A percentile compares a stretch with the other conserved stretches of the same genome.
Evolutionary conservation across 345 rosid genomes (phyloP).

Genomic region (Clausena lansium): DNA sequence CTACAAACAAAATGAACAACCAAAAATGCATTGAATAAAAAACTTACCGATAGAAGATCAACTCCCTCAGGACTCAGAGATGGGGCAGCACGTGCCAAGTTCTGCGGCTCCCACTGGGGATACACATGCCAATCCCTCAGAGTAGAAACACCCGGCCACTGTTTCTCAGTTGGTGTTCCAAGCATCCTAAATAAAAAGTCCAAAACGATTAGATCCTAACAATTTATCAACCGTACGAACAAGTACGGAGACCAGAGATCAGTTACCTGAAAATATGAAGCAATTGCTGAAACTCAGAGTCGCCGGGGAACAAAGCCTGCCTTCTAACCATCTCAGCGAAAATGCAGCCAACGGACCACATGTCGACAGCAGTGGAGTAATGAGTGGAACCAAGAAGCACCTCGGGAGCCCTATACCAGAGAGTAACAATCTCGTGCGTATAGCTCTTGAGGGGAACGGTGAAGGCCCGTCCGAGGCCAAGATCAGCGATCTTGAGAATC

Average conservation of each 20-base stretch:
- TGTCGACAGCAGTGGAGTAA: constrained; percentile 85
- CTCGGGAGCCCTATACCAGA: constrained; percentile 97
- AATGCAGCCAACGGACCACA: constrained; percentile 99
- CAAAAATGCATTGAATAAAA: not conserved
- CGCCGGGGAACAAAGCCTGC: constrained; percentile 92
- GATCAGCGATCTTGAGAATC: constrained; percentile 82
- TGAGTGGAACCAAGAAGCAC: constrained; percentile 83
- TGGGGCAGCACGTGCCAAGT: constrained; percentile 68
- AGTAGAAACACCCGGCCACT: constrained; percentile 85
- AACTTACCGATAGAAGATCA: constrained; percentile 73
- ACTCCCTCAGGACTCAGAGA: constrained; percentile 74
- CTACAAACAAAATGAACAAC: not conserved
- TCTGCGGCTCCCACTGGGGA: constrained; percentile 82
- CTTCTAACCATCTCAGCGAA: constrained; percentile 90
- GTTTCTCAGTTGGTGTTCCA: constrained; percentile 83
- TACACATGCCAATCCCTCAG: constrained; percentile 92
- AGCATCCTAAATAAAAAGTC: constrained; percentile 44
- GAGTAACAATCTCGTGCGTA: constrained; percentile 92
- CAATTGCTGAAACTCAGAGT: constrained; percentile 92
- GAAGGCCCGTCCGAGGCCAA: constrained; percentile 88
- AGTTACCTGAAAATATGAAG: constrained; percentile 84
- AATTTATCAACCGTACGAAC: not conserved
- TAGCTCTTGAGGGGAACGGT: constrained; percentile 91
- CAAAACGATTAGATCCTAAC: not conserved
- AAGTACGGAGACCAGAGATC: not conserved